Evolutionary conservation across 129 eudicot species (phyloP), one percentile per base, ranked within the genome.

Genomic region (Escallonia rubra): DNA sequence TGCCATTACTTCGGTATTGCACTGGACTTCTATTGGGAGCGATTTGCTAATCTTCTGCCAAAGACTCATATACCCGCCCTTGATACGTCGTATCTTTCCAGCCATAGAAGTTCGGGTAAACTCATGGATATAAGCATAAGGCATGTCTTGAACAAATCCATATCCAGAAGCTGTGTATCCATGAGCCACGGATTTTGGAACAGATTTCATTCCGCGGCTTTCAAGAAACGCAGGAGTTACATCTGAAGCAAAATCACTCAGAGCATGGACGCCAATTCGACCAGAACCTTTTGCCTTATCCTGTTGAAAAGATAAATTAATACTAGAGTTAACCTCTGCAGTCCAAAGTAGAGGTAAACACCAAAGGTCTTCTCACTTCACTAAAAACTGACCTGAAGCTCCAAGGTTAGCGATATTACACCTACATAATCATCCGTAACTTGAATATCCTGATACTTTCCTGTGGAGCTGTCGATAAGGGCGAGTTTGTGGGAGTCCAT

Each of bases 81-180:
- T 86, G 13, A 90, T 86, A 12, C 96, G 86, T 48, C 94, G 64
- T 5, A 90, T 90, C 59, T 86, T 90, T 66, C 96, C 96, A 67
- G 90, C 94, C 96, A 83, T 90, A 3, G 96, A 90, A 62, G 96
- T 90, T 70, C 93, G 67, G 8, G 90, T 90, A 83, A 90, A 90
- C 72, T 90, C 96, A 13, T 90, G 96, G 67, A 90, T 81, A 77
- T 86, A 90, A 58, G 96, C 90, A 70, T 90, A 90, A 61, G 96
- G 90, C 96, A 90, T 86, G 63, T 90, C 96, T 74, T 90, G 85
- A 42, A 90, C 86, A 63, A 81, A 90, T 49, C 96, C 94, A 66
- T 90, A 90, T 2, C 94, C 96, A 59, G 90, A 90, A 63, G 96
- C 95, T 6, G 87, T 86, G 69, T 81, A 90, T 42, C 95, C 96